Conservation (phyloP, 2,329 filamentous ascomycete species). For the Diaporthe ampelina region DNA sequence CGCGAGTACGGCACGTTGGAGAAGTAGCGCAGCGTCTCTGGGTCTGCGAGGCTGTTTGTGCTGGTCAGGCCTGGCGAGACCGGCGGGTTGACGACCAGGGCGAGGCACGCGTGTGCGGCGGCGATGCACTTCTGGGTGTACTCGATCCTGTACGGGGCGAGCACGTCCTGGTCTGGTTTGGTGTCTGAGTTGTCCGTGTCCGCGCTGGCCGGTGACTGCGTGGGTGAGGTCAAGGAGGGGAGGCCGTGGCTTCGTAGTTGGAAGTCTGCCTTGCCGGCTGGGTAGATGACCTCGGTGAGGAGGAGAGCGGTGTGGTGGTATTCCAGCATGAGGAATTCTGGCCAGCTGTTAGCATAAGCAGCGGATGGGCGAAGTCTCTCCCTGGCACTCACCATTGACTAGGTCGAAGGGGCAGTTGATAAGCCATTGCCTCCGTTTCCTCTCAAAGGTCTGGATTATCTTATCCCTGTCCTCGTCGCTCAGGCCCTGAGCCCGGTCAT, state of each 20-base stretch:
- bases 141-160: slow-evolving; percentile 37
- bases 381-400: slow-evolving; percentile 30
- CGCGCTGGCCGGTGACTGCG: not conserved
- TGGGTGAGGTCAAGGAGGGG: not conserved
- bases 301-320: slow-evolving; percentile 36
- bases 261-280: slow-evolving; percentile 36
- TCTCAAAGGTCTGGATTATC: slow-evolving; percentile 36
- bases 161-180: slow-evolving; percentile 36
- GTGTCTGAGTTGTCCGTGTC: not conserved
- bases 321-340: slow-evolving; percentile 39
- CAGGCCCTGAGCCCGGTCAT: slow-evolving; percentile 11
- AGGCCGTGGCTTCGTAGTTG: slow-evolving; percentile 29
- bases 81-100: slow-evolving; percentile 13
- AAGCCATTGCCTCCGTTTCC: slow-evolving; percentile 33
- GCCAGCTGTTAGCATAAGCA: not conserved
- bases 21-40: slow-evolving; percentile 34
- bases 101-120: slow-evolving; percentile 36
- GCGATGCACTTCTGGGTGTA: slow-evolving; percentile 38
- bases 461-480: slow-evolving; percentile 32
- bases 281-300: slow-evolving; percentile 38
- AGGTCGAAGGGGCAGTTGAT: slow-evolving; percentile 39
- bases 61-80: not conserved
- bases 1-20: slow-evolving; percentile 32
- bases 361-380: not conserved
- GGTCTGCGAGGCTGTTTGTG: slow-evolving; percentile 15